These are phyloP conservation scores for Adansonia rubrostipa DNA, from an alignment of 441 rosid species.

Conservation along the genomic window DNA sequence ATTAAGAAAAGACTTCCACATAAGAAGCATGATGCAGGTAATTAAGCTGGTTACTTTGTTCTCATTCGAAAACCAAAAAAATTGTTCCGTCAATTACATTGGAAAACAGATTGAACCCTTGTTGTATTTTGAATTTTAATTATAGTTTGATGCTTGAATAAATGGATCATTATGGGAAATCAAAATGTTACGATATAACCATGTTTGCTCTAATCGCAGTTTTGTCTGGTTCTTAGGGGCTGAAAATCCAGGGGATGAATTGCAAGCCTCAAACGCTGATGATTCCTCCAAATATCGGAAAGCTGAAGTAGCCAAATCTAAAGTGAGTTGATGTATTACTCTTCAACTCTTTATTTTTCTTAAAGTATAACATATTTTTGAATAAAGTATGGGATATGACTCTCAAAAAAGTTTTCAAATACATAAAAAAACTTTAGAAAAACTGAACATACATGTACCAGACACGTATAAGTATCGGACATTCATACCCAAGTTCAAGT, in stretches of 20 bases:
- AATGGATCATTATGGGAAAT: neutral
- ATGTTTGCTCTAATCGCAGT: too few species aligned
- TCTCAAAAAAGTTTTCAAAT: neutral
- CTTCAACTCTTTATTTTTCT: too few species aligned
- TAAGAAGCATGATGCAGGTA: conserved; percentile 37
- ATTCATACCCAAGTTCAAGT: too few species aligned
- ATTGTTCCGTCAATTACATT: too few species aligned
- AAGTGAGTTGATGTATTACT: neutral
- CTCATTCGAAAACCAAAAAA: neutral
- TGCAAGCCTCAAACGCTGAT: conserved; percentile 6
- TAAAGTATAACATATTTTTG: too few species aligned
- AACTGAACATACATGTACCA: too few species aligned
- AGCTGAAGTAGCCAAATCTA: neutral
- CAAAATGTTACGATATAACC: neutral
- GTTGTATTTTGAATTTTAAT: neutral
- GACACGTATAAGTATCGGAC: too few species aligned
- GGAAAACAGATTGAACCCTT: too few species aligned
- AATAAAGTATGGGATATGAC: neutral
- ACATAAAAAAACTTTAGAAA: too few species aligned
- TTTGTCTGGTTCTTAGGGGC: conserved; percentile 31
- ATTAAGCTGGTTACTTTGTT: conserved; percentile 11
- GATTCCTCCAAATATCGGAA: neutral
- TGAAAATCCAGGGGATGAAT: conserved; percentile 32
- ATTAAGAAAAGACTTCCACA: conserved; percentile 70
- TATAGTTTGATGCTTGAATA: neutral